A percentile compares a stretch with the other conserved stretches of the same genome.
These are phyloP conservation scores for Crithidia fasciculata DNA, from an alignment of 208 protist species.

Conservation along the genomic window DNA sequence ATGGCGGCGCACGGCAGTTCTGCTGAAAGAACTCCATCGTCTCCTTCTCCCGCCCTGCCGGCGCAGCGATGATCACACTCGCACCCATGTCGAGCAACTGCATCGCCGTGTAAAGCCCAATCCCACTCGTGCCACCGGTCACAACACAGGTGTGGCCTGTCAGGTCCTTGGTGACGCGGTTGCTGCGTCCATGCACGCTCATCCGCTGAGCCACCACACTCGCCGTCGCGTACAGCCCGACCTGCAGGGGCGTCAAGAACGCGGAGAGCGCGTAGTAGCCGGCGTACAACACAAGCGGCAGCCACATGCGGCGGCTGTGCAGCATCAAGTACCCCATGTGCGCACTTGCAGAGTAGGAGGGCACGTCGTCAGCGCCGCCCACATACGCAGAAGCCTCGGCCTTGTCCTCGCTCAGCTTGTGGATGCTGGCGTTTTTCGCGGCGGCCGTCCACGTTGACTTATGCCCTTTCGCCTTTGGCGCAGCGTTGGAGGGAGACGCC, in stretches of 20 bases:
- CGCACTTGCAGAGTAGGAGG: conserved; percentile 49
- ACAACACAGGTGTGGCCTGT: conserved; percentile 67
- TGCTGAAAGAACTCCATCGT: conserved; percentile 48
- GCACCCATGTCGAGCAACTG: conserved; percentile 79
- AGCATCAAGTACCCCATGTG: conserved; percentile 67
- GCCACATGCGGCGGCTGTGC: conserved; percentile 73
- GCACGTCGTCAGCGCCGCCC: conserved; percentile 52
- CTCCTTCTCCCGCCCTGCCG: conserved; percentile 54
- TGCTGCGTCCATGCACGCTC: conserved; percentile 60
- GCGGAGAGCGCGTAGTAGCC: conserved; percentile 41
- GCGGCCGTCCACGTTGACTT: not conserved
- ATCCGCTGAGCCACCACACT: conserved; percentile 69
- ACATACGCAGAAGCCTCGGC: conserved; percentile 65
- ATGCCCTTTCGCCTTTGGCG: not conserved
- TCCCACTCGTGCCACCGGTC: conserved; percentile 80
- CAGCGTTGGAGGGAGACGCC: not conserved
- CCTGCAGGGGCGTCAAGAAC: conserved; percentile 27
- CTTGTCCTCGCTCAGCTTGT: conserved; percentile 69
- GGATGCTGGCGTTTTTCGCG: conserved; percentile 13
- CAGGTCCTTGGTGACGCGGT: conserved; percentile 59
- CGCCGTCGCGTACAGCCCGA: conserved; percentile 53
- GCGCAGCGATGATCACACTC: conserved; percentile 55
- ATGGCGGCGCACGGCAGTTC: conserved; percentile 26
- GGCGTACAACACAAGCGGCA: conserved; percentile 55
- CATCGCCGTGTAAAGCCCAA: conserved; percentile 73